Evolutionary conservation across 2,329 filamentous ascomycete genomes (phyloP).

Genomic region (Arachnopeziza araneosa): DNA sequence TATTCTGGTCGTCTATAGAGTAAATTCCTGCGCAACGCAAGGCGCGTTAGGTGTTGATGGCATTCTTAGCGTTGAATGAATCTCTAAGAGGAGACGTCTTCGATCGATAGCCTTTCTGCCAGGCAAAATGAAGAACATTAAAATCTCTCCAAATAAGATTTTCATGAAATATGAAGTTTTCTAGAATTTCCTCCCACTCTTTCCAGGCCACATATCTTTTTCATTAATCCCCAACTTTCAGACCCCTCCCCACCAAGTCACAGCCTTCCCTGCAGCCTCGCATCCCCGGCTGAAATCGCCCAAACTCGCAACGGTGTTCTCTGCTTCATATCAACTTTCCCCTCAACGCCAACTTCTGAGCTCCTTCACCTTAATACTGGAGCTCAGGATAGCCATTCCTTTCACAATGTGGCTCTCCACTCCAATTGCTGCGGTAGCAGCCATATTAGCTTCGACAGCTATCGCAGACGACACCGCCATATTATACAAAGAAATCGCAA

Average conservation of each 20-base stretch:
- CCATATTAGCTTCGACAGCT: conserved; percentile 7
- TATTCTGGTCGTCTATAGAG: background rate
- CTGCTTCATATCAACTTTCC: conserved; percentile 7
- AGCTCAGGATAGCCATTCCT: conserved; percentile 18
- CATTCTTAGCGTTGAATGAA: background rate
- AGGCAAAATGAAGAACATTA: background rate
- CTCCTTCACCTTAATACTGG: conserved; percentile 12
- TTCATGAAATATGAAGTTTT: background rate
- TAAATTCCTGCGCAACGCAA: background rate
- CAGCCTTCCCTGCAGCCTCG: conserved; percentile 26
- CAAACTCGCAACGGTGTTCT: conserved; percentile 26
- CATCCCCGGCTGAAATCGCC: conserved; percentile 23
- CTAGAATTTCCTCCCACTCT: background rate
- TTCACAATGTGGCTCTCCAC: conserved; percentile 18
- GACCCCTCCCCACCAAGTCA: background rate
- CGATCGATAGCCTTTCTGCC: background rate
- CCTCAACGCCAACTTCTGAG: conserved; percentile 5
- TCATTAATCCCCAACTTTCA: background rate
- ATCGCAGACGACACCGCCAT: conserved; percentile 26
- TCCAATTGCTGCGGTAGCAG: conserved; percentile 16
- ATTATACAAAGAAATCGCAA: conserved; percentile 32
- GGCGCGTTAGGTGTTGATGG: background rate
- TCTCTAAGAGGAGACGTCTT: background rate
- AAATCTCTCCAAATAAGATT: background rate
- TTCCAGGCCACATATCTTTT: background rate